Evolutionary conservation across 768 basidiomycete genomes (phyloP), one percentile per base, ranked within the genome.

Genomic region (Inosperma sp.): DNA sequence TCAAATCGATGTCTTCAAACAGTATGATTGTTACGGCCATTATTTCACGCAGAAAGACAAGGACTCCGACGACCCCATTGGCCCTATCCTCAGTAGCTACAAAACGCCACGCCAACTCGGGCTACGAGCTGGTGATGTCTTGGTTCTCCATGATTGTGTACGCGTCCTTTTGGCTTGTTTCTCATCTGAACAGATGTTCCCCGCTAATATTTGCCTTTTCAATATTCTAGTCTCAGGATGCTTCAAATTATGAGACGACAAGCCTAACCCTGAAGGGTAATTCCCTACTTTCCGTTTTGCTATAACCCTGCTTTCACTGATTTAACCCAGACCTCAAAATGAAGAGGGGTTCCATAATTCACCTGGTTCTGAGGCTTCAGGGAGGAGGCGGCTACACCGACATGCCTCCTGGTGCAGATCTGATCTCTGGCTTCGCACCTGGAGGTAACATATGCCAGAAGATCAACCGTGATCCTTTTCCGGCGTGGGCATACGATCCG

Each of bases 321-420:
- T 45, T 31, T 19, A 30, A 19, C 26, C 22, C 26, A 23, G 62
- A 43, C 64, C 59, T 47, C 48, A 48, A 51, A 14, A 54, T 57
- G 17, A 35, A 54, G 48, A 47, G 51, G 10, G 53, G 50, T 17
- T 49, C 47, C 14, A 55, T 34, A 7, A 35, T 57, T 25, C 53
- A 55, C 62, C 62, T 78, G 34, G 49, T 51, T 33, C 44, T 36
- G 30, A 29, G 36, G 16, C 50, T 61, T 7, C 47, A 51, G n/a
- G 53, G 53, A 16, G 45, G 50, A 31, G n/a, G n/a, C n/a, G 52
- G 48, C 8, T 36, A 55, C 22, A 27, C 31, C 7, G 13, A 51
- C 5, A 34, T 33, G 5, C 29, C 30, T 29, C 30, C 43, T 22
- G 43, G 42, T 17, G 27, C 26, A 29, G 7, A 27, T 27, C 25